phyloP scores from a whole-genome alignment of 2,329 filamentous ascomycete genomes.

The Colletotrichum cuscutae region DNA sequence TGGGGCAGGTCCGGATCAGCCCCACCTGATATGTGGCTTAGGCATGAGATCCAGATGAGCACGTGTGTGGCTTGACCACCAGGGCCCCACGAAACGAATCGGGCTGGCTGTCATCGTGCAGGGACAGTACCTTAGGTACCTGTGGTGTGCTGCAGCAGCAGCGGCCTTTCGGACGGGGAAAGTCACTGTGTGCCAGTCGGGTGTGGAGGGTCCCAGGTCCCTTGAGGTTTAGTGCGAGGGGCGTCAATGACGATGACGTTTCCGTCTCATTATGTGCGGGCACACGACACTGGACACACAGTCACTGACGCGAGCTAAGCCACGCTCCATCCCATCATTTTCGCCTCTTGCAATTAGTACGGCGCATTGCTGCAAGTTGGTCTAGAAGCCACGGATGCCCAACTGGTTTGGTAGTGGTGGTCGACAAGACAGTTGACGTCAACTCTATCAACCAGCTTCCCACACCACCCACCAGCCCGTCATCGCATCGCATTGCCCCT shows the following conservation, averaged over 20 bases:
- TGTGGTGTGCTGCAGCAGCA: not conserved
- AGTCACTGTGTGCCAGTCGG: not conserved
- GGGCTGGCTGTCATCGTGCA: not conserved
- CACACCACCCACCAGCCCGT: not conserved
- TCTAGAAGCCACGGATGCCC: not conserved
- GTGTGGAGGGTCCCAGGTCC: not conserved
- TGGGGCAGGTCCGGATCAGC: not conserved
- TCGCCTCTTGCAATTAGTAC: not conserved
- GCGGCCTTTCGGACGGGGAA: not conserved
- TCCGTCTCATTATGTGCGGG: not conserved
- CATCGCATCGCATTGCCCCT: not conserved
- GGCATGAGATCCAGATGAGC: not conserved
- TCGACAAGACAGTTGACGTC: not conserved
- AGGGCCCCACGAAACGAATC: not conserved
- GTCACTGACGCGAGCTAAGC: conserved; percentile 1
- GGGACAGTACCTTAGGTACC: not conserved
- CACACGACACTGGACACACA: not conserved
- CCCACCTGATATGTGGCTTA: not conserved
- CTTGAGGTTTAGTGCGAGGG: conserved; percentile 8
- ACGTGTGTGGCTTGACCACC: not conserved
- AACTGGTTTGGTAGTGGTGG: not conserved
- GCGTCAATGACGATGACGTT: conserved; percentile 23
- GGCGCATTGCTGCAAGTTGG: not conserved
- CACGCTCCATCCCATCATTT: conserved; percentile 1
- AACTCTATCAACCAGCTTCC: not conserved